phyloP scores from a whole-genome alignment of 306 rosid species.

The Ormosia semicastrata region DNA sequence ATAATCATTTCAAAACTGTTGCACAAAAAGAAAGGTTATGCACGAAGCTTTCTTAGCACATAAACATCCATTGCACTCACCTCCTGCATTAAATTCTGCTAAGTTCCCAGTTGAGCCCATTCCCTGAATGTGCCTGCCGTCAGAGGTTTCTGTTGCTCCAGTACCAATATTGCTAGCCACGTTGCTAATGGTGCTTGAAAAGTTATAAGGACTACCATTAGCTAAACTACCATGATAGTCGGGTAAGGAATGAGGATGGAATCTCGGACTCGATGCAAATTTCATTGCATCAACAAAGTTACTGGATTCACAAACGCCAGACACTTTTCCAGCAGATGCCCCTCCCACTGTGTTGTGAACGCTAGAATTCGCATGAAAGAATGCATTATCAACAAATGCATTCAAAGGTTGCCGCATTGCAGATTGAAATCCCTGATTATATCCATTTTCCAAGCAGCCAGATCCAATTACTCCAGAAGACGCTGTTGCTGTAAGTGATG shows the following conservation, averaged over 20 bases:
- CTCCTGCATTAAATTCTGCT: constrained; percentile 53
- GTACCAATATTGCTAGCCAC: constrained; percentile 40
- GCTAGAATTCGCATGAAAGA: constrained; percentile 46
- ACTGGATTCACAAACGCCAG: constrained; percentile 40
- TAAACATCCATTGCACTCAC: constrained; percentile 27
- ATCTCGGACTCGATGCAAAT: constrained; percentile 44
- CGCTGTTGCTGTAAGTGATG: constrained; percentile 31
- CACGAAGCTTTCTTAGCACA: background rate
- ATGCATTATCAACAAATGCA: constrained; percentile 45
- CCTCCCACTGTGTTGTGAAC: constrained; percentile 45
- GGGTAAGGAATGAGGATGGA: constrained; percentile 70
- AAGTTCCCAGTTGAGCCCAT: constrained; percentile 41
- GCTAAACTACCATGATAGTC: constrained; percentile 56
- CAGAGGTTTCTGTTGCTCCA: constrained; percentile 47
- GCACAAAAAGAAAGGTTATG: background rate
- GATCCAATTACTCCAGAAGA: constrained; percentile 49
- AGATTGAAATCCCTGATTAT: constrained; percentile 53
- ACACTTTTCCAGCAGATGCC: constrained; percentile 38
- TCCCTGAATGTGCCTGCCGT: constrained; percentile 46
- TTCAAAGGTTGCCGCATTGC: constrained; percentile 39
- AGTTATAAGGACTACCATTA: constrained; percentile 46
- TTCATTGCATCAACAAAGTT: constrained; percentile 45
- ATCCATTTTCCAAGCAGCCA: constrained; percentile 42
- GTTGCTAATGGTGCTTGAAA: constrained; percentile 35
- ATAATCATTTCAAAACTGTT: constrained; percentile 17